Evolutionary conservation across 1,284 basidiomycete species (phyloP).

Genomic region (Fomes fomentarius): DNA sequence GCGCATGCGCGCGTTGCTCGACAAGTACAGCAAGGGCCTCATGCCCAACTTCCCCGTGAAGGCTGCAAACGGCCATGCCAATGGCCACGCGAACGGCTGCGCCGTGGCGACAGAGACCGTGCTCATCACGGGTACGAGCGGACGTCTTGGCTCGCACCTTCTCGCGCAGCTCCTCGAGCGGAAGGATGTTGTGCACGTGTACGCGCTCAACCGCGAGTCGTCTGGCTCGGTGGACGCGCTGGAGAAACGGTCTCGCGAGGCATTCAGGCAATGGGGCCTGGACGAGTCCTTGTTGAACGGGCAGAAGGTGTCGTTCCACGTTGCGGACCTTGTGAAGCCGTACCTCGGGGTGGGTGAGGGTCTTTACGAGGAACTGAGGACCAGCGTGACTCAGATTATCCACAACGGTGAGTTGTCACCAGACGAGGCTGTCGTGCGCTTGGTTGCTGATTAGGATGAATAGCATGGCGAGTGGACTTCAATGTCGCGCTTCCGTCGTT

Average conservation of each 20-base stretch:
- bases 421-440: background rate
- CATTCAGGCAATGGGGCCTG: slow-evolving; percentile 30
- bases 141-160: slow-evolving; percentile 37
- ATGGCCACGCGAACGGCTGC: slow-evolving; percentile 1
- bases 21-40: slow-evolving; percentile 32
- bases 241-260: slow-evolving; percentile 28
- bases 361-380: slow-evolving; percentile 24
- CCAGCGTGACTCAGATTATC: slow-evolving; percentile 28
- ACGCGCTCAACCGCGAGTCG: slow-evolving; percentile 36
- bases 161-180: slow-evolving; percentile 31
- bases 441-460: background rate
- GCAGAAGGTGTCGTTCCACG: slow-evolving; percentile 29
- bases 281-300: slow-evolving; percentile 17
- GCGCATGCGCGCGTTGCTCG: slow-evolving; percentile 22
- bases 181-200: slow-evolving; percentile 30
- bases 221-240: slow-evolving; percentile 16
- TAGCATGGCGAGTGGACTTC: slow-evolving; percentile 41
- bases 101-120: slow-evolving; percentile 23
- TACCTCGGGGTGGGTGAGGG: slow-evolving; percentile 29
- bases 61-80: slow-evolving; percentile 6
- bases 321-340: slow-evolving; percentile 24
- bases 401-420: slow-evolving; percentile 25
- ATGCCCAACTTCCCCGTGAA: slow-evolving; percentile 14
- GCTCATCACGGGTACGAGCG: slow-evolving; percentile 42
- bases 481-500: slow-evolving; percentile 38